Evolutionary conservation across 2,329 filamentous ascomycete species (phyloP).

Genomic region (Zalaria sp.): DNA sequence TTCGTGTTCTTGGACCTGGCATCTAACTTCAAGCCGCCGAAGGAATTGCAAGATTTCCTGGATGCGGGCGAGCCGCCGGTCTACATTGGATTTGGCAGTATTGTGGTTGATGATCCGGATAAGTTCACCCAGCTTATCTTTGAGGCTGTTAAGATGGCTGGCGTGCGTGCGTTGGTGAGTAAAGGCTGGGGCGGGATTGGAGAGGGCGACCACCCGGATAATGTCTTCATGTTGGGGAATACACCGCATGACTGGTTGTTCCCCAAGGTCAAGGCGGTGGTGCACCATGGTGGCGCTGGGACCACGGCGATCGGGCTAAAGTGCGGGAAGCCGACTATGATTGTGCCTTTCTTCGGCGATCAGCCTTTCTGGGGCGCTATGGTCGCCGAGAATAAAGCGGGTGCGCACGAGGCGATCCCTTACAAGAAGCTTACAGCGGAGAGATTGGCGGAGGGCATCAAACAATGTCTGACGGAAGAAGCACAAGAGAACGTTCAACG

Average conservation of each 20-base stretch:
- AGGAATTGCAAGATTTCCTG: slow-evolving; percentile 34
- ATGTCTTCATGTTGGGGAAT: slow-evolving; percentile 59
- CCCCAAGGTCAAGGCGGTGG: slow-evolving; percentile 48
- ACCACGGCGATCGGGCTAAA: slow-evolving; percentile 63
- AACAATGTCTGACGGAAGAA: slow-evolving; percentile 48
- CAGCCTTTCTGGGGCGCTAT: slow-evolving; percentile 67
- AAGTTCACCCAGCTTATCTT: slow-evolving; percentile 58
- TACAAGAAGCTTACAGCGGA: slow-evolving; percentile 53
- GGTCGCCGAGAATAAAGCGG: slow-evolving; percentile 49
- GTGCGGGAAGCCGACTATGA: slow-evolving; percentile 57
- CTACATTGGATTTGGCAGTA: slow-evolving; percentile 65
- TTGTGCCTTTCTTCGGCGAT: slow-evolving; percentile 69
- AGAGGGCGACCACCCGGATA: slow-evolving; percentile 42
- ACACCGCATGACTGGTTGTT: slow-evolving; percentile 69
- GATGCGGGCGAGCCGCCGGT: slow-evolving; percentile 44
- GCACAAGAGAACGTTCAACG: slow-evolving; percentile 42
- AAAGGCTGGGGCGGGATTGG: slow-evolving; percentile 66
- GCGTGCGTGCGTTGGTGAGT: slow-evolving; percentile 57
- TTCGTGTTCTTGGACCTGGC: slow-evolving; percentile 22
- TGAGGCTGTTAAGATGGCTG: slow-evolving; percentile 48
- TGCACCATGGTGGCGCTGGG: slow-evolving; percentile 67
- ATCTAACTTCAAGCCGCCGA: slow-evolving; percentile 17
- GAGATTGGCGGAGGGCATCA: slow-evolving; percentile 55
- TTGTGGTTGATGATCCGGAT: slow-evolving; percentile 60
- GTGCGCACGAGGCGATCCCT: slow-evolving; percentile 48